Percentiles rank a stretch among this genome's conserved stretches.
phyloP scores from a whole-genome alignment of 352 stramenopile species.

The Globisporangium alternatum region DNA sequence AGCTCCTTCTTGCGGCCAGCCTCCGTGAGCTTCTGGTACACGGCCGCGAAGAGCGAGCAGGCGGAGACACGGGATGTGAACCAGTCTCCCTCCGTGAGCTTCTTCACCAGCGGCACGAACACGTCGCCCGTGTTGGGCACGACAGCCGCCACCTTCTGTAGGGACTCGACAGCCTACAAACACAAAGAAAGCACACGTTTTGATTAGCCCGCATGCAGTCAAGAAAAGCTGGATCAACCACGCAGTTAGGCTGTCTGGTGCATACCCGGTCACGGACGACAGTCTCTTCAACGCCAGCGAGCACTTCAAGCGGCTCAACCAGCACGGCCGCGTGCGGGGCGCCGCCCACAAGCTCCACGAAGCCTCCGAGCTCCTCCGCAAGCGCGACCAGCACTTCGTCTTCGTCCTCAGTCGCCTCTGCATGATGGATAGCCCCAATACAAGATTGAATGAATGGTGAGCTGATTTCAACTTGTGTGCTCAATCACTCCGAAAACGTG shows the following conservation, averaged over 20 bases:
- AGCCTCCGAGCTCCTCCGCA: conserved; percentile 85
- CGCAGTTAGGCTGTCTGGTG: neutral
- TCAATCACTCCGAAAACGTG: no score
- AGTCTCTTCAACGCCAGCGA: conserved; percentile 92
- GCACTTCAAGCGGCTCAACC: conserved; percentile 89
- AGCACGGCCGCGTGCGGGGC: conserved; percentile 59
- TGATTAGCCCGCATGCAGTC: neutral
- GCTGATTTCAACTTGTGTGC: conserved; percentile 5
- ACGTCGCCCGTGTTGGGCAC: conserved; percentile 59
- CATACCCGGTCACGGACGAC: conserved; percentile 86
- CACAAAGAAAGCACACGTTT: neutral
- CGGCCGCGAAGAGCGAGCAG: conserved; percentile 76
- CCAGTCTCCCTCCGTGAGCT: conserved; percentile 82
- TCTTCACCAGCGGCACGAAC: conserved; percentile 75
- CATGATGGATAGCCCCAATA: neutral
- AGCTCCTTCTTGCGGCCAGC: conserved; percentile 71
- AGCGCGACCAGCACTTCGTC: conserved; percentile 93
- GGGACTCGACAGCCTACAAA: conserved; percentile 54
- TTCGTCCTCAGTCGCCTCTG: conserved; percentile 89
- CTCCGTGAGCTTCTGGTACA: conserved; percentile 65
- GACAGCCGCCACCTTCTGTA: conserved; percentile 72
- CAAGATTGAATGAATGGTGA: neutral
- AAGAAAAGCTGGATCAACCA: neutral
- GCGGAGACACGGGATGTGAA: conserved; percentile 88
- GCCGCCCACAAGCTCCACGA: conserved; percentile 89